Conservation (phyloP, 192 early-diverging fungal genomes). For the Linnemannia exigua region DNA sequence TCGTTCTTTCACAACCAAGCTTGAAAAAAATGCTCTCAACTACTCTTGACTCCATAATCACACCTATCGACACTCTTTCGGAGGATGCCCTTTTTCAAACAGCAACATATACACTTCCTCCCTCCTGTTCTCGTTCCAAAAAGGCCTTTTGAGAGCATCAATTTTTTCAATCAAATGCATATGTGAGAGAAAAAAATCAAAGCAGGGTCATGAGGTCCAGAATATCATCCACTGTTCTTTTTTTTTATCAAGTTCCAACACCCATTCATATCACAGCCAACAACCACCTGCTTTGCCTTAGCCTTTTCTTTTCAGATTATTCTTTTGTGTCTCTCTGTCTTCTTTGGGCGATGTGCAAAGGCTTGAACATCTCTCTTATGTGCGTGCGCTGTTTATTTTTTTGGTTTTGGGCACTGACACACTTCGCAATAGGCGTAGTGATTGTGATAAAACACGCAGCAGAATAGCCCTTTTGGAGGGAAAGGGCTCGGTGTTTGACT, state of each 20-base stretch:
- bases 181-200: neutral
- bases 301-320: neutral
- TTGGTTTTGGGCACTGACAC: neutral
- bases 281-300: neutral
- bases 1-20: no score
- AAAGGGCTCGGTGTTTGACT: neutral
- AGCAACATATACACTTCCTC: neutral
- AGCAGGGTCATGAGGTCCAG: neutral
- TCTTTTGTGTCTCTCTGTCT: neutral
- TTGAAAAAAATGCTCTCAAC: neutral
- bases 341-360: neutral
- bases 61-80: neutral
- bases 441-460: neutral
- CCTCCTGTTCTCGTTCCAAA: neutral
- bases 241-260: neutral
- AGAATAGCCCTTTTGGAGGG: conserved; percentile 1
- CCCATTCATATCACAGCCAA: neutral
- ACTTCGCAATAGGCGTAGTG: neutral
- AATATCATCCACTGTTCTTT: neutral
- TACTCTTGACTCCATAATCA: neutral
- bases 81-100: neutral
- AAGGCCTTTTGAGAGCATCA: neutral
- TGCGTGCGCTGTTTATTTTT: conserved; percentile 4
- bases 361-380: neutral
- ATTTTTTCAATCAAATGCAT: neutral